phyloP scores from a whole-genome alignment of 2,329 filamentous ascomycete genomes.

The Myrmaecium sp. region DNA sequence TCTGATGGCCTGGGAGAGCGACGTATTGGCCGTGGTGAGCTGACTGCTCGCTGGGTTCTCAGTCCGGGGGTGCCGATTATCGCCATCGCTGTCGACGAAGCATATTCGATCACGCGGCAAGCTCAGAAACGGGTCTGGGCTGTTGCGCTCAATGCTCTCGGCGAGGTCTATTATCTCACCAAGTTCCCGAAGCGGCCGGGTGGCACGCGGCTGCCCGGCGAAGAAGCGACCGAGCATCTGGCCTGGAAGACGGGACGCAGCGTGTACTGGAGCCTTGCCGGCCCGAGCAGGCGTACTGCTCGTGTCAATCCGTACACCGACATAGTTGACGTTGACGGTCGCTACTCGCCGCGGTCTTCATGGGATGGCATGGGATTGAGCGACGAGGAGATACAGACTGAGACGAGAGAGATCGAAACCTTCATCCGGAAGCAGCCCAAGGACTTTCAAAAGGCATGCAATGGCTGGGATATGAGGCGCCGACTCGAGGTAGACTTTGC shows the following conservation, averaged over 20 bases:
- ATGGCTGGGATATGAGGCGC: constrained; percentile 85
- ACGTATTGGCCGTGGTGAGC: constrained; percentile 51
- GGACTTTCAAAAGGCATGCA: constrained; percentile 61
- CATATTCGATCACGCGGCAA: constrained; percentile 56
- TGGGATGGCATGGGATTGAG: constrained; percentile 55
- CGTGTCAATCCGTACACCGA: constrained; percentile 57
- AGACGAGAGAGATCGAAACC: constrained; percentile 66
- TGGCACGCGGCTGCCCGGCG: constrained; percentile 25
- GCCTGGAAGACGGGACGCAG: constrained; percentile 71
- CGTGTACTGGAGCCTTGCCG: constrained; percentile 65
- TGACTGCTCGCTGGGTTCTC: constrained; percentile 77
- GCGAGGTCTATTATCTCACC: constrained; percentile 74
- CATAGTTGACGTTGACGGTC: constrained; percentile 45
- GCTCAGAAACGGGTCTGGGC: constrained; percentile 64
- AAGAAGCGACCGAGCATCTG: constrained; percentile 40
- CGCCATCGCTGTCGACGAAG: constrained; percentile 66
- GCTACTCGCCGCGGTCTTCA: constrained; percentile 68
- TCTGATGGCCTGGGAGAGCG: constrained; percentile 40
- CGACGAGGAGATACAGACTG: constrained; percentile 52
- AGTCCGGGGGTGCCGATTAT: constrained; percentile 89
- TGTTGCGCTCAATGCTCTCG: constrained; percentile 83
- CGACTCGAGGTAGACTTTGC: constrained; percentile 79
- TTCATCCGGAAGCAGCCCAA: constrained; percentile 57
- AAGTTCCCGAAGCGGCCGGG: constrained; percentile 45
- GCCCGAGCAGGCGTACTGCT: constrained; percentile 56